These are phyloP conservation scores for Auriscalpium vulgare DNA, from an alignment of 768 basidiomycete species.

Conservation along the genomic window DNA sequence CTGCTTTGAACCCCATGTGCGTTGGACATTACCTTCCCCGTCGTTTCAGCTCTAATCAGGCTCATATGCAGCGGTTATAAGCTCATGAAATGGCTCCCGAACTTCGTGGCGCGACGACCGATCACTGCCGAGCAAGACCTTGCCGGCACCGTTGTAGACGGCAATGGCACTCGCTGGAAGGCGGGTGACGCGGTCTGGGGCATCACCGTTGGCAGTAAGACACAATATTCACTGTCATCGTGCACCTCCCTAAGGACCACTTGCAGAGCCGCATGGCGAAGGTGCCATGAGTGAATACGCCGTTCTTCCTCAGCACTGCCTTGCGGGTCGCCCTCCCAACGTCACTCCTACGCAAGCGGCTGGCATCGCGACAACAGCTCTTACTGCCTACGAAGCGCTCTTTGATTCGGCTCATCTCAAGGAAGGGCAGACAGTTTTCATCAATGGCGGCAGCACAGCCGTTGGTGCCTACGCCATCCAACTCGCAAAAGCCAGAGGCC, in stretches of 20 bases:
- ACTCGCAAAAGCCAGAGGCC: conserved; percentile 58
- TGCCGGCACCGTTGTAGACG: conserved; percentile 51
- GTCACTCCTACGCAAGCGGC: conserved; percentile 51
- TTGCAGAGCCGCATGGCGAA: conserved; percentile 12
- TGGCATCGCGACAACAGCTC: conserved; percentile 47
- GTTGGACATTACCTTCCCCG: conserved; percentile 12
- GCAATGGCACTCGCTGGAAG: conserved; percentile 43
- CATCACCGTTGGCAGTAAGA: conserved; percentile 32
- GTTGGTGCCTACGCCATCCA: conserved; percentile 70
- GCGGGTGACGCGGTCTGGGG: conserved; percentile 63
- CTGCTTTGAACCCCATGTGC: conserved; percentile 64
- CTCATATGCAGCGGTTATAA: conserved; percentile 45
- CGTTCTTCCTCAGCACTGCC: conserved; percentile 32
- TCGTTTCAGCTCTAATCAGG: neutral
- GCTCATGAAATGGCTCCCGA: conserved; percentile 40
- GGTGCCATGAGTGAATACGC: conserved; percentile 57
- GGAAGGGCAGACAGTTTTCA: conserved; percentile 47
- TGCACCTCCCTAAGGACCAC: neutral
- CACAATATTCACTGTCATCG: neutral
- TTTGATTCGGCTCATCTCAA: conserved; percentile 35
- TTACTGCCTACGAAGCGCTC: conserved; percentile 54
- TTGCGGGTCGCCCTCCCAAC: conserved; percentile 39
- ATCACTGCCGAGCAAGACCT: conserved; percentile 54
- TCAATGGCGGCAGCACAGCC: conserved; percentile 64
- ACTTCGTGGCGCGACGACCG: conserved; percentile 39